A percentile compares a stretch with the other conserved stretches of the same genome.
Evolutionary conservation across 176 grass and related monocot species (phyloP).

Genomic region (bread wheat (Triticum aestivum)): DNA sequence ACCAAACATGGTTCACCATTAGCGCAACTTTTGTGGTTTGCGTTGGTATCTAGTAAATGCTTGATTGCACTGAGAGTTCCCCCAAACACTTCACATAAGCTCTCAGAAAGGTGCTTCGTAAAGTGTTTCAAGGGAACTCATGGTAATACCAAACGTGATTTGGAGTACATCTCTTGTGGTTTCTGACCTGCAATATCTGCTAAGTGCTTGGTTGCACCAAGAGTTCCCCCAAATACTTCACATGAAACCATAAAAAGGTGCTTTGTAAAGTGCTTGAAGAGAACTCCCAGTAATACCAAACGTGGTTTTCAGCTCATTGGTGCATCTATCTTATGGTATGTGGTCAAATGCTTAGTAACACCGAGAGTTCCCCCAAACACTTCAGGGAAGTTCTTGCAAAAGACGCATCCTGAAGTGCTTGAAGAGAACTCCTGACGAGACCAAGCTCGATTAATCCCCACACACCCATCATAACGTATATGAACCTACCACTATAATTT

Average conservation of each 20-base stretch:
- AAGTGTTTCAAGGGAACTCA: conserved; percentile 19
- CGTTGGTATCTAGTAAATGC: too few relatives aligned
- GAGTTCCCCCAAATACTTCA: conserved; percentile 27
- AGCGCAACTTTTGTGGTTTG: too few relatives aligned
- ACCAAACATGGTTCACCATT: not conserved
- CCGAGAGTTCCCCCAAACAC: conserved; percentile 60
- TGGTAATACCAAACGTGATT: not conserved
- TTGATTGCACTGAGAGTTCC: not conserved
- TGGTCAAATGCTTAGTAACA: conserved; percentile 4
- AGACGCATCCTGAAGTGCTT: conserved; percentile 32
- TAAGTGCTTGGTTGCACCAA: not conserved
- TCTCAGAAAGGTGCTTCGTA: not conserved
- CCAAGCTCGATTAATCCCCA: conserved; percentile 25
- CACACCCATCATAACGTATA: not conserved
- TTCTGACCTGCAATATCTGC: too few relatives aligned
- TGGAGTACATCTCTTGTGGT: too few relatives aligned
- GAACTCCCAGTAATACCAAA: too few relatives aligned
- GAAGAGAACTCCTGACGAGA: conserved; percentile 30
- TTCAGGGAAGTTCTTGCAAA: conserved; percentile 12
- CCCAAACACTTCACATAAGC: conserved; percentile 37
- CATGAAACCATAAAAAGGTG: too few relatives aligned
- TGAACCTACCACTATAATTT: not conserved
- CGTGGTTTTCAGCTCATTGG: not conserved
- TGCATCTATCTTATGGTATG: not conserved
- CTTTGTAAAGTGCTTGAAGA: too few relatives aligned